Percentiles rank a stretch among this genome's conserved stretches.
These are phyloP conservation scores for Thraustochytrium striatum DNA, from an alignment of 352 stramenopile genomes.

Conservation along the genomic window DNA sequence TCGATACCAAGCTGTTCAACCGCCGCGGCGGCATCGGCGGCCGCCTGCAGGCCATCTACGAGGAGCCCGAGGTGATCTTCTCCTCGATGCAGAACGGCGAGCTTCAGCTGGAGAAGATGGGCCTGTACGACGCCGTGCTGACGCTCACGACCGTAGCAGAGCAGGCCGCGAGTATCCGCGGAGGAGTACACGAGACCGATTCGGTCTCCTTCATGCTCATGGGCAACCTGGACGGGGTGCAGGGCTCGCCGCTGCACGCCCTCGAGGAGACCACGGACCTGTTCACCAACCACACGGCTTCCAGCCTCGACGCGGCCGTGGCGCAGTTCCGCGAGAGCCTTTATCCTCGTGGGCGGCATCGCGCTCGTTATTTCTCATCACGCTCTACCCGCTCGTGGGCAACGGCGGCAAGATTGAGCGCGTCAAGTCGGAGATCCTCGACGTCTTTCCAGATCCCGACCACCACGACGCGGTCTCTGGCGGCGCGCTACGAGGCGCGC, in stretches of 20 bases:
- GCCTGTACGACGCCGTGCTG: slow-evolving; percentile 24
- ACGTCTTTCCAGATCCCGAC: slow-evolving; percentile 36
- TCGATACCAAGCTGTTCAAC: slow-evolving; percentile 7
- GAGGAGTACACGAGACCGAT: background rate
- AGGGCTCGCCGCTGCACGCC: background rate
- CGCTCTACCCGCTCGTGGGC: slow-evolving; percentile 26
- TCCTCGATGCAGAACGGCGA: slow-evolving; percentile 3
- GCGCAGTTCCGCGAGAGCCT: background rate
- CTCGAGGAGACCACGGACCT: background rate
- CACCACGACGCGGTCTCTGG: background rate
- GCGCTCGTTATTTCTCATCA: background rate
- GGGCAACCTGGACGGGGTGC: slow-evolving; percentile 9
- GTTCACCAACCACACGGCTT: background rate
- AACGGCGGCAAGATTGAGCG: slow-evolving; percentile 43
- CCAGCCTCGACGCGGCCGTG: background rate
- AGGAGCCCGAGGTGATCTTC: background rate
- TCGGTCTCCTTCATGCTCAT: background rate
- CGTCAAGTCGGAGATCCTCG: slow-evolving; percentile 27
- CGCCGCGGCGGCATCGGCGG: background rate
- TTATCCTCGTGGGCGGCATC: background rate
- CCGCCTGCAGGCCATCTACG: background rate
- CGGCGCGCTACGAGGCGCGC: background rate
- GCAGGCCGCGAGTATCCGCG: background rate
- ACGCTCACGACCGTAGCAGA: background rate
- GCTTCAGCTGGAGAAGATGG: background rate